Base-by-base conservation (phyloP, 805 yeast species). In the Candida odintsovae region DNA sequence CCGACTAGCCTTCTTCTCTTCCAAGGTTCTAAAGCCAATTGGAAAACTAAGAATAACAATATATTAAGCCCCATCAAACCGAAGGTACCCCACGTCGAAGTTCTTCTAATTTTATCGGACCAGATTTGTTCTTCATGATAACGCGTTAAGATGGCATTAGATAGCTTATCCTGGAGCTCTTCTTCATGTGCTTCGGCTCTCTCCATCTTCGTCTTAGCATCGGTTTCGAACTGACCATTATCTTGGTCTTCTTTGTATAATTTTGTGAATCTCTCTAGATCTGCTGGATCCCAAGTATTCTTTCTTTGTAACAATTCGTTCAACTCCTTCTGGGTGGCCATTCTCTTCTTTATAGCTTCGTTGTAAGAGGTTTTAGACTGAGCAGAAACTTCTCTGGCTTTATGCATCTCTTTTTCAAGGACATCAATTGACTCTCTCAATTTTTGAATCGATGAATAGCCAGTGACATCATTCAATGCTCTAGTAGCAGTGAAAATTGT, bases 41-140 rank as follows among this genome's bases (percentile, higher is more conserved):
- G 96, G 16, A 95, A 94, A 7, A 86, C 70, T 4, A 90, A 59
- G 53, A 94, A 90, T 23, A 95, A 64, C 9, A 86, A 43, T 22
- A 92, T 75, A 67, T 94, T 94, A 52, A 89, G 76, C 1, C 89
- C 94, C 95, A 90, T 89, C 38, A 94, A 72, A 4, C 83, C 69
- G 75, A 94, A 81, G 0, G 99, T 94, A 3, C 98, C 99, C 95
- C 97, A 94, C 0, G 98, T 90, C 6, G 96, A 87, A 6, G 95
- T 89, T 53, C 90, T 77, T 50, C 99, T 73, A 49, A 94, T 94
- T 65, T 90, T 90, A 66, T 94, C 99, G 2, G 97, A 88, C 98
- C 99, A 94, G 8, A 94, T 80, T 65, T 94, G 98, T 59, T 94
- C 99, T 63, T 94, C 98, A 52, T 92, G 96, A 58, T 94, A 94